Evolutionary conservation across 805 yeast species (phyloP).

Genomic region (Candida ovalis): DNA sequence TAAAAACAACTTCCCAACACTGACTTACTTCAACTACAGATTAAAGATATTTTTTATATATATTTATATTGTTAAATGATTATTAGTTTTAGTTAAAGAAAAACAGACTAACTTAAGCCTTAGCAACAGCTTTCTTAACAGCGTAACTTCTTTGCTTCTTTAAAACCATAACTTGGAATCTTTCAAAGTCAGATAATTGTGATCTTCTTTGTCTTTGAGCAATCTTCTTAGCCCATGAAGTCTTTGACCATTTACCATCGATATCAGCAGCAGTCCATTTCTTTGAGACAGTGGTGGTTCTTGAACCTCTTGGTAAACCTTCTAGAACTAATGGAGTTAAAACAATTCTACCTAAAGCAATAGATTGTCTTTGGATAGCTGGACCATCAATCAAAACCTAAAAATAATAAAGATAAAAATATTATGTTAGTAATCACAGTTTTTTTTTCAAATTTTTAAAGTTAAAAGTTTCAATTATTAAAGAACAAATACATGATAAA

Average conservation of each 20-base stretch:
- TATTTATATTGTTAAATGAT: not conserved
- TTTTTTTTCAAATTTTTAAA: not conserved
- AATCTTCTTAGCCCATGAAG: slow-evolving; percentile 98
- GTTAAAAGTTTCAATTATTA: not conserved
- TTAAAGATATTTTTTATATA: slow-evolving; percentile 1
- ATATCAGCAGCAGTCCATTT: slow-evolving; percentile 91
- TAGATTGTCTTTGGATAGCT: slow-evolving; percentile 88
- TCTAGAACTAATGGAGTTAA: slow-evolving; percentile 89
- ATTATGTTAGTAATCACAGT: slow-evolving; percentile 10
- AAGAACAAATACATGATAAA: not conserved
- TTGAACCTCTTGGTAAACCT: slow-evolving; percentile 91
- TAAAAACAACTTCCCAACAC: not conserved
- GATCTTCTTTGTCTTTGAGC: slow-evolving; percentile 94
- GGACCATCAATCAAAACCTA: slow-evolving; percentile 97
- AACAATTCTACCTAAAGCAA: slow-evolving; percentile 80
- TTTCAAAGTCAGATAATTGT: slow-evolving; percentile 92
- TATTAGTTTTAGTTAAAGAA: slow-evolving; percentile 7
- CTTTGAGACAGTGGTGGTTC: slow-evolving; percentile 80
- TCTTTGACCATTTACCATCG: slow-evolving; percentile 84
- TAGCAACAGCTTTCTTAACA: slow-evolving; percentile 94
- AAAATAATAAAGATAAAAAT: slow-evolving; percentile 1
- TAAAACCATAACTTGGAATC: slow-evolving; percentile 98
- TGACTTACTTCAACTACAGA: not conserved
- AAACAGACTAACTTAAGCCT: too few species aligned
- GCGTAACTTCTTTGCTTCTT: slow-evolving; percentile 96